Percentiles rank a stretch among this genome's conserved stretches.
phyloP scores from a whole-genome alignment of 2,329 filamentous ascomycete genomes.

The Cytospora schulzeri region DNA sequence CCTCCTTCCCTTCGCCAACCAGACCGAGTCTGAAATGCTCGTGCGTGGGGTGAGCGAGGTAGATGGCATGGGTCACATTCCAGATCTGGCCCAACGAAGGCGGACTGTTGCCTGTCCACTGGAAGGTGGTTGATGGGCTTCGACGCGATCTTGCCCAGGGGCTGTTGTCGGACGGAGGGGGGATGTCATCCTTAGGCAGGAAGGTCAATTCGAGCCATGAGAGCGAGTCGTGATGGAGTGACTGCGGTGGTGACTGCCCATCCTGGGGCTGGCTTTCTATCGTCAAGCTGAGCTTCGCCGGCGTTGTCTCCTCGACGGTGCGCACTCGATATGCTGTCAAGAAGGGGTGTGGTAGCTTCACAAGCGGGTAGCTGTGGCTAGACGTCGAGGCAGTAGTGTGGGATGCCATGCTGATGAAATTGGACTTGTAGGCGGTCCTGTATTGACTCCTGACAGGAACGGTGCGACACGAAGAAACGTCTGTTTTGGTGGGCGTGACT shows the following conservation, averaged over 20 bases:
- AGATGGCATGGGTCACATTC: constrained; percentile 49
- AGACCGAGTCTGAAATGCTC: constrained; percentile 48
- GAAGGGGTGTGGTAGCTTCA: constrained; percentile 50
- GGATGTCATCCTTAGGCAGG: constrained; percentile 31
- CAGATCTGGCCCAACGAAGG: constrained; percentile 49
- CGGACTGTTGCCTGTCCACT: constrained; percentile 40
- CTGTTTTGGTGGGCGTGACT: background rate
- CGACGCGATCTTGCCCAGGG: constrained; percentile 48
- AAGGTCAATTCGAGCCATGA: constrained; percentile 41
- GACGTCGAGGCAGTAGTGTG: constrained; percentile 10
- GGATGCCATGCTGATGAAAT: constrained; percentile 28
- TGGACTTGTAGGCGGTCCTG: background rate
- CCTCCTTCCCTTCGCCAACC: constrained; percentile 39
- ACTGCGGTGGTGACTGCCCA: constrained; percentile 38
- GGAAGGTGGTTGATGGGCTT: constrained; percentile 43
- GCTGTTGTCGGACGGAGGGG: constrained; percentile 36
- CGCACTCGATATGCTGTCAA: constrained; percentile 46
- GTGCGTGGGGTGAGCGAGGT: constrained; percentile 44
- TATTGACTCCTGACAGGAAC: background rate
- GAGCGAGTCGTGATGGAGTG: constrained; percentile 42
- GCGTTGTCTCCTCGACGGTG: constrained; percentile 32
- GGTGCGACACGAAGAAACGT: background rate
- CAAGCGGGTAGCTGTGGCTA: constrained; percentile 35
- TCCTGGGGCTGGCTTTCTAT: constrained; percentile 38
- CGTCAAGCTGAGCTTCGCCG: constrained; percentile 34